Conservation (phyloP, 495 filamentous ascomycete species). For the Tuber magnatum region DNA sequence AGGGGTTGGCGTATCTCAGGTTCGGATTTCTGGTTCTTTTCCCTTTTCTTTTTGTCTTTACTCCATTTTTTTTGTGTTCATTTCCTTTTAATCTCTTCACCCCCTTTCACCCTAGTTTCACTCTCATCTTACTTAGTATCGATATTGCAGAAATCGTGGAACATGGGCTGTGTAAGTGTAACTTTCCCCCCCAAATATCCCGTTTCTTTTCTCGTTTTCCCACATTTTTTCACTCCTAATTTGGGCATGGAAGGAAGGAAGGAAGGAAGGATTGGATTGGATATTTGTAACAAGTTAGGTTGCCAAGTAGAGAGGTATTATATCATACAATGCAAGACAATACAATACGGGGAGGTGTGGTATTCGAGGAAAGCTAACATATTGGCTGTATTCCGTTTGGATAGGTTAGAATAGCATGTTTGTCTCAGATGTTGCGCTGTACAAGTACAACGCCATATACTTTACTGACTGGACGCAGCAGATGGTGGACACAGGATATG, state of each 20-base stretch:
- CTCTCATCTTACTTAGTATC: not conserved
- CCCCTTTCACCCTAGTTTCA: not conserved
- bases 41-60: not conserved
- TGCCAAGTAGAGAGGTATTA: not conserved
- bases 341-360: not conserved
- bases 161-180: not conserved
- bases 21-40: not conserved
- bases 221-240: not conserved
- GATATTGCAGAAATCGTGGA: not conserved
- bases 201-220: not conserved
- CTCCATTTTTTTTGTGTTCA: not conserved
- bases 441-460: not conserved
- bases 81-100: not conserved
- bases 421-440: not conserved
- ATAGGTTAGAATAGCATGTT: not conserved
- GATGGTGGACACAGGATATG: not conserved
- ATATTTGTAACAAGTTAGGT: not conserved
- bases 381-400: not conserved
- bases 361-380: not conserved
- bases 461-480: not conserved
- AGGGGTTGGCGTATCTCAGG: not conserved
- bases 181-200: not conserved
- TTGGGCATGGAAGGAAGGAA: not conserved
- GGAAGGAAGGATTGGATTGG: not conserved
- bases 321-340: not conserved